Evolutionary conservation across 1,284 basidiomycete species (phyloP).

Genomic region (Vanrija sp.): DNA sequence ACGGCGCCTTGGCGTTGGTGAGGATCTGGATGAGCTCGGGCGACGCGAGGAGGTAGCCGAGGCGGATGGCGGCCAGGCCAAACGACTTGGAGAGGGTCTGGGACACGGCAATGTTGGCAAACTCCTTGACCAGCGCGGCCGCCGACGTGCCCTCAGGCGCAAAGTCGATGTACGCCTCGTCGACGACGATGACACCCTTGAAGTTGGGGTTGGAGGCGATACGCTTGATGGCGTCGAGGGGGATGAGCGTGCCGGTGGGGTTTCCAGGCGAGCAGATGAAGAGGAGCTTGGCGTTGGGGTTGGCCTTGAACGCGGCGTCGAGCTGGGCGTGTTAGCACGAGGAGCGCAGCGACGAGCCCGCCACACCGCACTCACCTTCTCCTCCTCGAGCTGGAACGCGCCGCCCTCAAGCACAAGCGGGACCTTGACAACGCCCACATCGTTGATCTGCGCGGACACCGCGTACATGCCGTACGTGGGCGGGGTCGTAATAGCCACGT

Average conservation of each 20-base stretch:
- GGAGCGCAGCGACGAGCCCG: conserved; percentile 4
- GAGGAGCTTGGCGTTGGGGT: conserved; percentile 79
- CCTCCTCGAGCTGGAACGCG: conserved; percentile 71
- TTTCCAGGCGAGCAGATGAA: conserved; percentile 98
- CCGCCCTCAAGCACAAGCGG: conserved; percentile 71
- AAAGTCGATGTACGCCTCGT: conserved; percentile 99
- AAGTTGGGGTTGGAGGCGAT: conserved; percentile 76
- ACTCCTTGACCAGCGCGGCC: conserved; percentile 65
- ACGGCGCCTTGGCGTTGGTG: conserved; percentile 95
- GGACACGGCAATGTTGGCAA: conserved; percentile 84
- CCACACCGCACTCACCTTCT: conserved; percentile 57
- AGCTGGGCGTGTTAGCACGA: conserved; percentile 54
- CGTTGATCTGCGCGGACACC: conserved; percentile 93
- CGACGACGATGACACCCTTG: conserved; percentile 87
- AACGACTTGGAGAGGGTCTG: conserved; percentile 97
- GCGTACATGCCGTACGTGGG: conserved; percentile 98
- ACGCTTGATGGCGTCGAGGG: conserved; percentile 64
- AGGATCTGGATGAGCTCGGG: conserved; percentile 87
- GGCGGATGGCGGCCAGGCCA: conserved; percentile 86
- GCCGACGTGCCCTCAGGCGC: conserved; percentile 63
- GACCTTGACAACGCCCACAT: conserved; percentile 77
- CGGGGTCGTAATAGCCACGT: conserved; percentile 80
- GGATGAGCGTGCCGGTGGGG: conserved; percentile 85
- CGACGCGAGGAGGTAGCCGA: conserved; percentile 86
- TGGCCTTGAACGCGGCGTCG: conserved; percentile 61